phyloP scores from a whole-genome alignment of 2,329 filamentous ascomycete species.

The Sphaerulina populicola region DNA sequence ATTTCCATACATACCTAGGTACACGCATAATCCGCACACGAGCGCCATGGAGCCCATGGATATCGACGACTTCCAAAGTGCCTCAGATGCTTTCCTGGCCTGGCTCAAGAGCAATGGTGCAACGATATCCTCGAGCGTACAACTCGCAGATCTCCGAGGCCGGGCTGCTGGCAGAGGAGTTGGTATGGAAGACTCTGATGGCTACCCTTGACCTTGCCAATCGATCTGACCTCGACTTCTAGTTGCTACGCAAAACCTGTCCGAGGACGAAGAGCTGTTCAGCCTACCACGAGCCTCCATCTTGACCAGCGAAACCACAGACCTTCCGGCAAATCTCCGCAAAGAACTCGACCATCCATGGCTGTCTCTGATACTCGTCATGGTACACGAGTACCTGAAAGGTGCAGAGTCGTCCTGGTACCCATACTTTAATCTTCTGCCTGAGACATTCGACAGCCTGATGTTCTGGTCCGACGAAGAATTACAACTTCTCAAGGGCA shows the following conservation, averaged over 20 bases:
- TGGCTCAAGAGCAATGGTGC: slow-evolving; percentile 51
- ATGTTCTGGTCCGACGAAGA: slow-evolving; percentile 80
- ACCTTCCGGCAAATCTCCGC: slow-evolving; percentile 41
- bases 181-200: slow-evolving; percentile 40
- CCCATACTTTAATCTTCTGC: slow-evolving; percentile 69
- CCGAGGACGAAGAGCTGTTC: slow-evolving; percentile 69
- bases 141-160: slow-evolving; percentile 50
- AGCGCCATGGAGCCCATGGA: slow-evolving; percentile 17
- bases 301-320: slow-evolving; percentile 64
- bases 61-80: slow-evolving; percentile 29
- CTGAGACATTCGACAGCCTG: slow-evolving; percentile 65
- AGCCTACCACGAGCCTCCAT: slow-evolving; percentile 65
- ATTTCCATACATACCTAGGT: background rate
- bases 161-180: slow-evolving; percentile 54
- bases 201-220: background rate
- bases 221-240: slow-evolving; percentile 4
- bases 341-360: slow-evolving; percentile 38
- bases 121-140: slow-evolving; percentile 50
- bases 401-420: slow-evolving; percentile 60
- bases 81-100: slow-evolving; percentile 47
- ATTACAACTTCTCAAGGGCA: slow-evolving; percentile 64
- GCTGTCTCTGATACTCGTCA: slow-evolving; percentile 60
- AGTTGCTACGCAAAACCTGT: slow-evolving; percentile 66
- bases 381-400: slow-evolving; percentile 66
- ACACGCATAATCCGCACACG: too few relatives aligned